These are phyloP conservation scores for Aspergillus haitiensis DNA, from an alignment of 495 filamentous ascomycete species.

Conservation along the genomic window DNA sequence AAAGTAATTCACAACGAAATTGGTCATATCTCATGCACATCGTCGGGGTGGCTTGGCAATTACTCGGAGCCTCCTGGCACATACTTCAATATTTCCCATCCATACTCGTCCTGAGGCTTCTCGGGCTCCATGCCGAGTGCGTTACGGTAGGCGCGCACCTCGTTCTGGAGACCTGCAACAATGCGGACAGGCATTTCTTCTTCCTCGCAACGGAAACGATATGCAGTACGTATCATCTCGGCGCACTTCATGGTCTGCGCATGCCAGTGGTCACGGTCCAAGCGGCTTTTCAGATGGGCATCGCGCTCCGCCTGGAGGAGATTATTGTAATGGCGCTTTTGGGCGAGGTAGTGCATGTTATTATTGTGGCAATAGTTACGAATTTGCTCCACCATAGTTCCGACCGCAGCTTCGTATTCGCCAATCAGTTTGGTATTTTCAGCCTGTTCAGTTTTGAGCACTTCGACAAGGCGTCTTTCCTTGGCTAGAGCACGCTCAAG, in stretches of 20 bases:
- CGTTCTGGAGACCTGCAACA: slow-evolving; percentile 54
- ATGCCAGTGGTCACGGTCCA: slow-evolving; percentile 68
- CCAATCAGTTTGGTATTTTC: slow-evolving; percentile 56
- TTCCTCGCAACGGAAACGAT: slow-evolving; percentile 51
- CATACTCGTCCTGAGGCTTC: slow-evolving; percentile 53
- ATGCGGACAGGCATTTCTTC: slow-evolving; percentile 50
- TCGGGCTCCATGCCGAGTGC: slow-evolving; percentile 55
- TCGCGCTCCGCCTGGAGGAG: slow-evolving; percentile 59
- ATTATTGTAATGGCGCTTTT: slow-evolving; percentile 61
- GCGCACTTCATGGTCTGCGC: slow-evolving; percentile 54
- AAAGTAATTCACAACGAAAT: slow-evolving; percentile 22
- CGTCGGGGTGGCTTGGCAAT: slow-evolving; percentile 10
- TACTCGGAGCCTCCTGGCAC: slow-evolving; percentile 39
- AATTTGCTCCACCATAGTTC: slow-evolving; percentile 59
- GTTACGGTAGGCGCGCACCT: slow-evolving; percentile 54
- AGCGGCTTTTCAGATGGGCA: slow-evolving; percentile 54
- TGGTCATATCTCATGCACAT: slow-evolving; percentile 22
- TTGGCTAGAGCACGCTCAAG: slow-evolving; percentile 54
- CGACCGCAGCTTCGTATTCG: slow-evolving; percentile 58
- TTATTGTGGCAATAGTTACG: slow-evolving; percentile 62
- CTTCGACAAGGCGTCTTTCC: slow-evolving; percentile 47
- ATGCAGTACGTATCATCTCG: slow-evolving; percentile 54
- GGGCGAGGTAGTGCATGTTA: slow-evolving; percentile 55
- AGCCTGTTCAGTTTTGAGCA: slow-evolving; percentile 49
- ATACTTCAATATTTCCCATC: slow-evolving; percentile 54